Percentiles rank a stretch among this genome's conserved stretches.
Evolutionary conservation across 2,329 filamentous ascomycete species (phyloP).

Genomic region (Escovopsis sp.): DNA sequence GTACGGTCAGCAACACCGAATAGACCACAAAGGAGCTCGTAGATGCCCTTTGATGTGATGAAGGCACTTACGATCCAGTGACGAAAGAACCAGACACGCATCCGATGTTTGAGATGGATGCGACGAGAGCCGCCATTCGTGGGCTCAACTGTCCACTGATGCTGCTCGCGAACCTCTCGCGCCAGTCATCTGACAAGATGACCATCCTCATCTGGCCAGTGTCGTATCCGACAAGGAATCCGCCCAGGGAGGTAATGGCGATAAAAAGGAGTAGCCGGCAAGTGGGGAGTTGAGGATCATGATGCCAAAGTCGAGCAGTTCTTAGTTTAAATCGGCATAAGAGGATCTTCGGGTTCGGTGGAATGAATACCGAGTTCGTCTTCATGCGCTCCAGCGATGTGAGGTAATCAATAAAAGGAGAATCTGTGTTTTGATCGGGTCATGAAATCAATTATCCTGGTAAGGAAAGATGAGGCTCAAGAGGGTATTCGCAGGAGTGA

Average conservation of each 20-base stretch:
- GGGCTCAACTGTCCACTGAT: constrained; percentile 18
- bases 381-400: no score
- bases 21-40: background rate
- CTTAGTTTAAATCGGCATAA: no score
- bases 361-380: no score
- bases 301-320: no score
- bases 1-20: background rate
- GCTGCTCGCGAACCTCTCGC: constrained; percentile 37
- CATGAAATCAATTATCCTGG: no score
- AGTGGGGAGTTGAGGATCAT: constrained; percentile 8
- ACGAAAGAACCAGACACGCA: constrained; percentile 38
- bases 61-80: constrained; percentile 27
- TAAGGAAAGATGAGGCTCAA: no score
- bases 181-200: constrained; percentile 37
- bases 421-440: no score
- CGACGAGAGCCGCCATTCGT: constrained; percentile 27
- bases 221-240: constrained; percentile 50
- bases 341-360: no score
- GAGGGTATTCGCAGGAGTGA: no score
- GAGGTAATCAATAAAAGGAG: no score
- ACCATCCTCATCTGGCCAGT: constrained; percentile 44
- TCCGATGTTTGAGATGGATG: constrained; percentile 41
- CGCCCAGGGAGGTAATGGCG: constrained; percentile 40
- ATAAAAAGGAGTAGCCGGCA: constrained; percentile 29
- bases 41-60: no score